Percentiles rank a stretch among this genome's conserved stretches.
These are phyloP conservation scores for Coprinopsis strossmayeri DNA, from an alignment of 768 basidiomycete genomes.

Conservation along the genomic window DNA sequence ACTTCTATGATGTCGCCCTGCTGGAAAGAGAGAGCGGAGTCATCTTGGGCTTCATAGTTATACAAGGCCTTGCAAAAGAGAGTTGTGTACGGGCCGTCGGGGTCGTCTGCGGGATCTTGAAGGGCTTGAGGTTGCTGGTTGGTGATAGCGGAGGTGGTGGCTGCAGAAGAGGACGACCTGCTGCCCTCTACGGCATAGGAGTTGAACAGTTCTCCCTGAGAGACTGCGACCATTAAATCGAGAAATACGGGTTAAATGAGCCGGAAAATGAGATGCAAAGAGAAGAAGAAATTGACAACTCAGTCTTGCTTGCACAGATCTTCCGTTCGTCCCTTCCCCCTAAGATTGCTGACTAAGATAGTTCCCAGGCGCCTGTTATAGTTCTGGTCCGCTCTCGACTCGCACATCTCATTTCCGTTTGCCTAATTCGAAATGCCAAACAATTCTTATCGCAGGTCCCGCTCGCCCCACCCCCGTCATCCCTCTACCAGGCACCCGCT, in stretches of 20 bases:
- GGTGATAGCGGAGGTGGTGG: conserved; percentile 18
- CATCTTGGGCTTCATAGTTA: conserved; percentile 83
- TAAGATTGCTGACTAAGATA: neutral
- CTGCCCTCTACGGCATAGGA: neutral
- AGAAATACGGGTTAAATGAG: neutral
- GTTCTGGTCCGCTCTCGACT: conserved; percentile 9
- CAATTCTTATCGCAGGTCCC: neutral
- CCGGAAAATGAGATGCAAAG: neutral
- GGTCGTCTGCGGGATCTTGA: conserved; percentile 27
- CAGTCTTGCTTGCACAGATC: neutral
- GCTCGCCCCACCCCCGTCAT: conserved; percentile 1
- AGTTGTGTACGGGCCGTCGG: conserved; percentile 59
- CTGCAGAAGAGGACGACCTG: neutral
- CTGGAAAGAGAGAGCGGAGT: conserved; percentile 82
- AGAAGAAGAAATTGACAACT: conserved; percentile 8
- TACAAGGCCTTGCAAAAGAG: conserved; percentile 91
- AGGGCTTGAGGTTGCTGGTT: conserved; percentile 9
- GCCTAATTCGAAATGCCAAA: neutral
- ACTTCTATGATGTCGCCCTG: conserved; percentile 92
- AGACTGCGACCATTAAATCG: conserved; percentile 5
- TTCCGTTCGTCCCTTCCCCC: neutral
- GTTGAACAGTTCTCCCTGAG: neutral
- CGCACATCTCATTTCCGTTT: neutral
- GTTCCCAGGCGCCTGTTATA: neutral
- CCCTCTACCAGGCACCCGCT: no score